Conservation (phyloP, 78 protist genomes). For the Dictyostelium purpureum region DNA sequence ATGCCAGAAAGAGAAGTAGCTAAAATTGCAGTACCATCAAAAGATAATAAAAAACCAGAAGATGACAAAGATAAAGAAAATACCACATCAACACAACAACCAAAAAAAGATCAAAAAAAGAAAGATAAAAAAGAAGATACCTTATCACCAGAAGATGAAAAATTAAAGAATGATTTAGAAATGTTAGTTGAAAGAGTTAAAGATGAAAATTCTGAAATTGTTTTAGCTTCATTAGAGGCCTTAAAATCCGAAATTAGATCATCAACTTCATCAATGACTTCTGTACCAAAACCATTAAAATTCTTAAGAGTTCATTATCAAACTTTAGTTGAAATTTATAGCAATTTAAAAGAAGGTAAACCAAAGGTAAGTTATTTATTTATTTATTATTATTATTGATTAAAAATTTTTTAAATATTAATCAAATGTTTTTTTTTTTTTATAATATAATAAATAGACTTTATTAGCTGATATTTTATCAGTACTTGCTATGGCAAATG, state of each 20-base stretch:
- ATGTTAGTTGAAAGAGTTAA: constrained; percentile 66
- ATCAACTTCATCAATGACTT: constrained; percentile 95
- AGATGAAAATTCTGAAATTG: constrained; percentile 56
- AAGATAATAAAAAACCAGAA: not conserved
- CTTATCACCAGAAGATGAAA: constrained; percentile 85
- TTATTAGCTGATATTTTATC: constrained; percentile 93
- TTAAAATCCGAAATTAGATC: constrained; percentile 86
- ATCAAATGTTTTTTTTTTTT: not conserved
- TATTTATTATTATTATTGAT: no score
- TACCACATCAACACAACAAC: not conserved
- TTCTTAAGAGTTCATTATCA: constrained; percentile 93
- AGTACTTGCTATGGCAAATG: constrained; percentile 95
- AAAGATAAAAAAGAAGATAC: constrained; percentile 20
- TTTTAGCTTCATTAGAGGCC: constrained; percentile 49
- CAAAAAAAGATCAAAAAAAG: not conserved
- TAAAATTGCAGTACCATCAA: constrained; percentile 11
- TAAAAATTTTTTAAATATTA: no score
- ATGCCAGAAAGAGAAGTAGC: constrained; percentile 22
- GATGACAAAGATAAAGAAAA: not conserved
- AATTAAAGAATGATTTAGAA: constrained; percentile 84
- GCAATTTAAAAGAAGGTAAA: not conserved
- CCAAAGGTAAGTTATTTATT: constrained; percentile 48
- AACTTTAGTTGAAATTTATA: constrained; percentile 53
- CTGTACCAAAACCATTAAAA: constrained; percentile 99
- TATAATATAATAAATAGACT: constrained; percentile 15